Base-by-base conservation (phyloP, 495 filamentous ascomycete species). In the Jackrogersella multiformis region DNA sequence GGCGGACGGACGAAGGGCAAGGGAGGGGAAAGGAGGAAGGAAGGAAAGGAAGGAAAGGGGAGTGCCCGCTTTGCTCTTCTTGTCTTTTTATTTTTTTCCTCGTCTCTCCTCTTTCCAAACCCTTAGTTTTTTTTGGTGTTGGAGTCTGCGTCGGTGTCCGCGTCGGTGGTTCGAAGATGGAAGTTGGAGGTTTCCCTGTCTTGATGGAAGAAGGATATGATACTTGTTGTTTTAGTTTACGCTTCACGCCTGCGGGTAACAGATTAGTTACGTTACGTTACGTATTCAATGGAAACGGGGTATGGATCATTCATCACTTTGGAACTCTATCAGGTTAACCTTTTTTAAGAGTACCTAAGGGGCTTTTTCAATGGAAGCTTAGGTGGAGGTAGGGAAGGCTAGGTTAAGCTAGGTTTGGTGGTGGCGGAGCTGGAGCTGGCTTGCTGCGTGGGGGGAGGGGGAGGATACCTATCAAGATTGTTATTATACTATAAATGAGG, bases 221-320 rank as follows among this genome's bases (percentile, higher is more conserved):
- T 30, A 28, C 20, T 10, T 2, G 35, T 12, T 46, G 10, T 23
- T 34, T 35, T 46, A 42, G 49, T 46, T 41, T 55, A 35, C 46
- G 35, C 18, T 5, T 53, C n/a, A n/a, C n/a, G n/a, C n/a, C n/a
- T n/a, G n/a, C n/a, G n/a, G n/a, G 6, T 20, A 26, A 44, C 38
- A 42, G 21, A 16, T 26, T 20, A 41, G n/a, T 41, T 44, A 26
- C 15, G 38, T 42, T 34, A 34, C 21, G n/a, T 23, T 38, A 48
- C 21, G 23, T 52, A 61, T 52, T 52, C 58, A 61, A 53, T 61
- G 58, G 36, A 53, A 52, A 53, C 16, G 35, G 26, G 34, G 24
- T 10, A 12, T 41, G 57, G 24, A 52, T 28, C 18, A 38, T n/a
- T n/a, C n/a, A n/a, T n/a, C n/a, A n/a, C n/a, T n/a, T n/a, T n/a